Base-by-base conservation (phyloP, 768 basidiomycete genomes). In the Erythrobasidium yunnanense region DNA sequence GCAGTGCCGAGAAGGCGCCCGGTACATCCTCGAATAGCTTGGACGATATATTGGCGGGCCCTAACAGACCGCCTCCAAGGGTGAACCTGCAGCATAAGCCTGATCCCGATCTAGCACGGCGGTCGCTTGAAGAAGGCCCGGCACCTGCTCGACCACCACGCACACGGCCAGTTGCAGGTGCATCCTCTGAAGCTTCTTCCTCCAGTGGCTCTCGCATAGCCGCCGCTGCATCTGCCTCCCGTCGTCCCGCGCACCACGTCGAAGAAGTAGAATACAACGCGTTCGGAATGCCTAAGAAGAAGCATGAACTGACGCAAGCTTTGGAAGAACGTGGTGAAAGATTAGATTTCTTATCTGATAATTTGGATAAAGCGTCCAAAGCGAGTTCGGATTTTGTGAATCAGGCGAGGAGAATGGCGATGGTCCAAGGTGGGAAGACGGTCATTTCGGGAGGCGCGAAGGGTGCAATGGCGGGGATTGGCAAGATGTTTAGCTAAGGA, bases 291-390 rank as follows among this genome's bases (percentile, higher is more conserved):
- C 52, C 70, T 53, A 47, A 67, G 23, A 38, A 45, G 15, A 66
- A 68, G 30, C 65, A 66, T n/a, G 60, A 63, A 32, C 60, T 63
- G 13, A 51, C 49, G 2, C 67, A 71, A 15, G 72, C 72, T 1
- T 60, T 73, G 20, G 60, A 68, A 55, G 62, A 71, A 60, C 55
- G 72, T 2, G 71, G 69, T 11, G 70, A 73, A 53, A 53, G 66
- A n/a, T 66, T 73, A 4, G 54, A 51, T 25, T 56, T 62, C 50
- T 32, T 73, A n/a, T 63, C 67, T 33, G 71, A 73, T 25, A 63
- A 66, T 2, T 65, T 73, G n/a, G 60, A 66, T 30, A 68, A 70
- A 2, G 70, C 70, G 15, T 55, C 65, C 15, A 65, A 70, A 55
- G 71, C 70, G 18, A 69, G 66, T 2, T 25, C 7, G 42, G 71